Base-by-base conservation (phyloP, 2,329 filamentous ascomycete species). In the Massarina eburnea region DNA sequence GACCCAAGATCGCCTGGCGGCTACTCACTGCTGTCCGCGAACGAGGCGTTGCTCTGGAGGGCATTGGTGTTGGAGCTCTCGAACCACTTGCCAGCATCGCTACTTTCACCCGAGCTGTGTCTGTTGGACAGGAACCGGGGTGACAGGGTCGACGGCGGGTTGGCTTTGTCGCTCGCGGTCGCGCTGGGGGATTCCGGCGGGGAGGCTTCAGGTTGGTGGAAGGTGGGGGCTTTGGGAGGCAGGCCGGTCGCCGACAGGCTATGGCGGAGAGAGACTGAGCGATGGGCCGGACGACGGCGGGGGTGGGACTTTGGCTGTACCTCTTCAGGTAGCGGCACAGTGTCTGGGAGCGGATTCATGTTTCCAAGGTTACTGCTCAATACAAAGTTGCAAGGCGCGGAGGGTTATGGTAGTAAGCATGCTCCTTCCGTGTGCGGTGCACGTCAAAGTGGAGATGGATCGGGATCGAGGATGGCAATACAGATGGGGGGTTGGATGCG, bases 31-130 rank as follows among this genome's bases (percentile, higher is more conserved):
- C n/a, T 73, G 56, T 77, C 75, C 41, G 64, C 57, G 38, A 74
- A 73, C 0, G 67, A 58, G 2, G 66, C 46, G 43, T 60, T 66
- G 44, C 65, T 63, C 39, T 70, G 70, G 15, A 58, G 57, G 12
- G 74, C 71, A 24, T 75, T 70, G 58, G 76, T 76, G 66, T 80
- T 80, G 29, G 72, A 75, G 33, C 68, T 71, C 37, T 79, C 74
- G 41, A 79, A 80, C 77, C 77, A 80, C 37, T 71, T 71, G 17
- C 76, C 75, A 2, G 74, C 75, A 51, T 77, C 76, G 54, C 76
- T 78, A 59, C 75, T 78, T 59, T 78, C 76, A 14, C 73, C 74
- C 1, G 76, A 78, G 48, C 73, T 76, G 43, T 68, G 55, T 52
- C 72, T 72, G 61, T 68, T 51, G 49, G 57, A 52, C 26, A 49